A percentile compares a stretch with the other conserved stretches of the same genome.
Conservation (phyloP, 2,329 filamentous ascomycete species). For the Fonsecaea multimorphosa region DNA sequence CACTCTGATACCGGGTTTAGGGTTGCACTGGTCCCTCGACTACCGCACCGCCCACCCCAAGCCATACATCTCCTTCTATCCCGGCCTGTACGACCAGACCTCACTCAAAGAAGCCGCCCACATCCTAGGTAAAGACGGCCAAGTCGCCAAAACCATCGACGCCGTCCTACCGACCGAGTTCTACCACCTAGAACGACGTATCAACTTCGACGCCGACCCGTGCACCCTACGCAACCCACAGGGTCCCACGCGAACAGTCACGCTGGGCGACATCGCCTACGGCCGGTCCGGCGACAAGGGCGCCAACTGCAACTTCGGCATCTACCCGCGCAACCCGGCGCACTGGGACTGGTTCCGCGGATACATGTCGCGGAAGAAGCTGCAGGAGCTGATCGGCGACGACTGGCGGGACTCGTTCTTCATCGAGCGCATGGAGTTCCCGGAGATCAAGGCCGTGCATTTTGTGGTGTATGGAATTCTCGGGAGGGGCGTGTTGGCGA, state of each 20-base stretch:
- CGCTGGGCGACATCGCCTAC: conserved; percentile 52
- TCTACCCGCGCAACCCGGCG: conserved; percentile 43
- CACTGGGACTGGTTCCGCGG: conserved; percentile 47
- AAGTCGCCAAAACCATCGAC: conserved; percentile 36
- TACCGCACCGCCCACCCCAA: conserved; percentile 48
- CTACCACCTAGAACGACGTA: conserved; percentile 7
- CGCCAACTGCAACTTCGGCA: conserved; percentile 51
- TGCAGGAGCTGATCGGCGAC: conserved; percentile 51
- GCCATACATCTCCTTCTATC: conserved; percentile 53
- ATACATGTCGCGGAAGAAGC: conserved; percentile 48
- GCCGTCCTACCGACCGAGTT: conserved; percentile 35
- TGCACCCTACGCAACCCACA: neutral
- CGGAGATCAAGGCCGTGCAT: conserved; percentile 54
- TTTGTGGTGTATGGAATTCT: conserved; percentile 58
- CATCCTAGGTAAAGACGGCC: conserved; percentile 36
- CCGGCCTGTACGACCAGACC: conserved; percentile 45
- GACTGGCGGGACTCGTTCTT: conserved; percentile 53
- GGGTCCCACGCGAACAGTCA: conserved; percentile 42
- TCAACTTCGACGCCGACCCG: conserved; percentile 35
- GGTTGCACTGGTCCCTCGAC: conserved; percentile 52
- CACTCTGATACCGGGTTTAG: neutral
- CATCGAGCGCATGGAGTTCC: conserved; percentile 57
- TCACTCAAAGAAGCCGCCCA: conserved; percentile 42
- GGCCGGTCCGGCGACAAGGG: conserved; percentile 53
- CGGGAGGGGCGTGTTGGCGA: conserved; percentile 57